These are phyloP conservation scores for Eucalyptus shirleyi DNA, from an alignment of 345 rosid genomes.

Conservation along the genomic window DNA sequence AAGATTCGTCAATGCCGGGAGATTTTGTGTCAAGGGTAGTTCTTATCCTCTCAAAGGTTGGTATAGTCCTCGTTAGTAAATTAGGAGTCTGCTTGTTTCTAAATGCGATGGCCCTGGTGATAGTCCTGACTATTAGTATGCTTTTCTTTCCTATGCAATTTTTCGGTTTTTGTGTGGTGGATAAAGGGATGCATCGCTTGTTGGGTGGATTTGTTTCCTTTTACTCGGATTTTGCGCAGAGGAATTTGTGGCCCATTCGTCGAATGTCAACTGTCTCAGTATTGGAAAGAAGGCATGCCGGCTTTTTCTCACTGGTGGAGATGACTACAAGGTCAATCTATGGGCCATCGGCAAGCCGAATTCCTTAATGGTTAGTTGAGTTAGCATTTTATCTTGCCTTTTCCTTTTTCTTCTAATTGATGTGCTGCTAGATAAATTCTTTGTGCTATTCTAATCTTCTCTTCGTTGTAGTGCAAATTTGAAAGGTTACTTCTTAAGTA, in stretches of 20 bases:
- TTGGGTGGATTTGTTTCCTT: slow-evolving; percentile 15
- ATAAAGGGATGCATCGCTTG: neutral
- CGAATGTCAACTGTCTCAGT: slow-evolving; percentile 67
- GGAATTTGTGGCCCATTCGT: slow-evolving; percentile 92
- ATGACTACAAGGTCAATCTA: slow-evolving; percentile 83
- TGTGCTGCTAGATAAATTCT: neutral
- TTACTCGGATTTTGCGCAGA: slow-evolving; percentile 42
- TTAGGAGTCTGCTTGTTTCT: neutral
- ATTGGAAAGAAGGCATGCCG: slow-evolving; percentile 78
- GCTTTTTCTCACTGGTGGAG: slow-evolving; percentile 77
- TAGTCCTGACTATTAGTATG: neutral
- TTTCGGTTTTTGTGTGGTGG: neutral
- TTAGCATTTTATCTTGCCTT: neutral
- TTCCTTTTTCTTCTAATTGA: neutral
- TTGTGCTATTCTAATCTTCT: neutral
- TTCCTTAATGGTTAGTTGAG: slow-evolving; percentile 61
- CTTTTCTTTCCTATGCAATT: neutral
- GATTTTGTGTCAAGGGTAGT: neutral
- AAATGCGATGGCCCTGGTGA: neutral
- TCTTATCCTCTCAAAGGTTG: neutral
- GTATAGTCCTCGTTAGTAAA: neutral
- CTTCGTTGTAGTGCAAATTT: neutral
- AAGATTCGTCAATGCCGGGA: neutral
- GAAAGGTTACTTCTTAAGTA: neutral
- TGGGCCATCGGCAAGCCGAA: slow-evolving; percentile 90